Base-by-base conservation (phyloP, 208 protist species). In the Lotmaria passim region DNA sequence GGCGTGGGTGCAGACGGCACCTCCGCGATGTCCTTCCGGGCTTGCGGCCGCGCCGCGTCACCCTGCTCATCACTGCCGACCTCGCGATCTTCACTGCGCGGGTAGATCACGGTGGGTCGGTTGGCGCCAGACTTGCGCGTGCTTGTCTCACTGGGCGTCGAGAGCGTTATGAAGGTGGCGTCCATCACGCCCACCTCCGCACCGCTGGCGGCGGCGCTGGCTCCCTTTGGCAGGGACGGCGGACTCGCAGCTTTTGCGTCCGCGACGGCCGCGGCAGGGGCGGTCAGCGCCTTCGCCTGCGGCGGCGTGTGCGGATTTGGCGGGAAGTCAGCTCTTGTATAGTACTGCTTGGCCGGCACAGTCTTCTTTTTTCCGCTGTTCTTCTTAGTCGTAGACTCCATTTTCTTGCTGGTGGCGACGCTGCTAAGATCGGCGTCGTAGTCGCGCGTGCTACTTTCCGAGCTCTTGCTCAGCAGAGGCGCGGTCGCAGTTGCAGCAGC, bases 71-170 rank as follows among this genome's bases (percentile, higher is more conserved):
- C 41, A 28, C 57, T 43, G 43, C 38, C 57, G 33, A 63, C 38
- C 43, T 63, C 41, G 3, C 19, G 4, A 7, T 34, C 28, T 0
- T 31, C 57, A 5, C 28, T 43, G 14, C 28, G 28, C 14, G 41
- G 24, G 43, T 63, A 63, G 26, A 38, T 48, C 26, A 38, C 1
- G 5, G 57, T 63, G 3, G 57, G 41, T 43, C 57, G 43, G 26
- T 38, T 34, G 15, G 30, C 15, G 21, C 47, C 39, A 28, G 28
- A 60, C 17, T 51, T 61, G 39, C 51, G 59, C 28, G 38, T 43
- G 26, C 58, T 58, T 6, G 46, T 24, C 36, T 66, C 55, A 24
- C 69, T 74, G 24, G 34, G 21, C 39, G 69, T 33, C 6, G 69
- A 67, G 11, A 64, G 12, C 5, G 48, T 48, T 3, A 31, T 26